Evolutionary conservation across 1,139 yeast genomes (phyloP).

Genomic region (Protomyces inouyei): DNA sequence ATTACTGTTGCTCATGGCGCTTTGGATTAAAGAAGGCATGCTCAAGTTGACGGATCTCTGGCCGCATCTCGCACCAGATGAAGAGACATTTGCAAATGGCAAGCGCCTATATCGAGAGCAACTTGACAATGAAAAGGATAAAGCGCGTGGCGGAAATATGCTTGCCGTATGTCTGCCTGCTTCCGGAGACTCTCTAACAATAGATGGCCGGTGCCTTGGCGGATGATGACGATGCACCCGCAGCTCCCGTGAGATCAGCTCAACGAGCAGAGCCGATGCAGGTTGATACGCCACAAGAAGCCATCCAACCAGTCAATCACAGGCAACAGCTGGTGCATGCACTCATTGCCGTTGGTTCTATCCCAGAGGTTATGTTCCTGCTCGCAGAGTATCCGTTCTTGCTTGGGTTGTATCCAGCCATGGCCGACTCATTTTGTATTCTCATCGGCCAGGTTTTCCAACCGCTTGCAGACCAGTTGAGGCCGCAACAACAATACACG

Average conservation of each 20-base stretch:
- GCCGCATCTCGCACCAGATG: conserved; percentile 51
- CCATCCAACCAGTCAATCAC: conserved; percentile 29
- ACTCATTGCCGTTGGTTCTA: conserved; percentile 58
- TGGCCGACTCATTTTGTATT: conserved; percentile 49
- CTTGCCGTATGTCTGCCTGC: background rate
- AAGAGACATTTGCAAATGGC: conserved; percentile 44
- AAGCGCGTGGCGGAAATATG: conserved; percentile 55
- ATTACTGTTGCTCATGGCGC: conserved; percentile 47
- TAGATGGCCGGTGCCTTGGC: conserved; percentile 83
- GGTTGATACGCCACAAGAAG: background rate
- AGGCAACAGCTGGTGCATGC: conserved; percentile 50
- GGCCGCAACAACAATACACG: conserved; percentile 23
- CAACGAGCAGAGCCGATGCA: conserved; percentile 12
- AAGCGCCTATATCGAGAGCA: conserved; percentile 49
- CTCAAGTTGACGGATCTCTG: conserved; percentile 61
- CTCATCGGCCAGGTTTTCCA: conserved; percentile 50
- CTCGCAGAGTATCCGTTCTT: conserved; percentile 61
- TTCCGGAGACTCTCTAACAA: conserved; percentile 12
- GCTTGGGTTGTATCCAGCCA: conserved; percentile 52
- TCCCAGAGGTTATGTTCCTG: conserved; percentile 59
- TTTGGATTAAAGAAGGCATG: conserved; percentile 65
- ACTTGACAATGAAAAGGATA: conserved; percentile 57
- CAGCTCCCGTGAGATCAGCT: conserved; percentile 19
- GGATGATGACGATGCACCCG: conserved; percentile 51
- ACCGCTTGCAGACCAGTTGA: conserved; percentile 46